Percentiles rank a stretch among this genome's conserved stretches.
Evolutionary conservation across 352 stramenopile species (phyloP).

Genomic region (Pythium rhizo-oryzae): DNA sequence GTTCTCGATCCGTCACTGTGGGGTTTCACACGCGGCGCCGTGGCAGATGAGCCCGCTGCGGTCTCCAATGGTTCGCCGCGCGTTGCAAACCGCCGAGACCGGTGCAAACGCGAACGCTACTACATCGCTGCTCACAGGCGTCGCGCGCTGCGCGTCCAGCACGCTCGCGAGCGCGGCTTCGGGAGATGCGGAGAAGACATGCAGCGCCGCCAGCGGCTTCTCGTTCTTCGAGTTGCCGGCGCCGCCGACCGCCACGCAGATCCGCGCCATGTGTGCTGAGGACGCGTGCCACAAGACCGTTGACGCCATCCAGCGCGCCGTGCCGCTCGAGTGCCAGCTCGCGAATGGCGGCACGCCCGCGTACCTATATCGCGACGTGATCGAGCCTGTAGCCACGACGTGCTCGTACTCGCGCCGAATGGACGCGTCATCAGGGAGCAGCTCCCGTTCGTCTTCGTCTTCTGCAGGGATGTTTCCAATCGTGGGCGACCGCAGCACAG

Average conservation of each 20-base stretch:
- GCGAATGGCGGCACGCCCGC: background rate
- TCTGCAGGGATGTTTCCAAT: background rate
- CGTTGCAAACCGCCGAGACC: background rate
- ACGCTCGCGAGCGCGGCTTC: background rate
- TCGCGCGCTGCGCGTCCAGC: background rate
- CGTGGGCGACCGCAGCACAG: background rate
- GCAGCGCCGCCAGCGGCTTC: background rate
- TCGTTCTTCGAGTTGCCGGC: conserved; percentile 11
- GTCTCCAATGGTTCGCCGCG: background rate
- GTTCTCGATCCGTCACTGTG: background rate
- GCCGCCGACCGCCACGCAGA: background rate
- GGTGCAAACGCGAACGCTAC: background rate
- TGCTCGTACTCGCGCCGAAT: background rate
- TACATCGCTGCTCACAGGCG: background rate
- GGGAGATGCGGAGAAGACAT: background rate
- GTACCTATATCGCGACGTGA: conserved; percentile 7
- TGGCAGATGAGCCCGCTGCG: background rate
- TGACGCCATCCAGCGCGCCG: background rate
- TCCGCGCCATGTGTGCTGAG: background rate
- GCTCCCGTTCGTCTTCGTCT: background rate
- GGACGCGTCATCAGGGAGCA: background rate
- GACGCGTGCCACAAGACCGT: background rate
- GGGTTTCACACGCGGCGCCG: background rate
- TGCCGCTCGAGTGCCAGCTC: conserved; percentile 8
- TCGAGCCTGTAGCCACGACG: background rate